Conservation (phyloP, 2,329 filamentous ascomycete species). For the Fusarium sp. region DNA sequence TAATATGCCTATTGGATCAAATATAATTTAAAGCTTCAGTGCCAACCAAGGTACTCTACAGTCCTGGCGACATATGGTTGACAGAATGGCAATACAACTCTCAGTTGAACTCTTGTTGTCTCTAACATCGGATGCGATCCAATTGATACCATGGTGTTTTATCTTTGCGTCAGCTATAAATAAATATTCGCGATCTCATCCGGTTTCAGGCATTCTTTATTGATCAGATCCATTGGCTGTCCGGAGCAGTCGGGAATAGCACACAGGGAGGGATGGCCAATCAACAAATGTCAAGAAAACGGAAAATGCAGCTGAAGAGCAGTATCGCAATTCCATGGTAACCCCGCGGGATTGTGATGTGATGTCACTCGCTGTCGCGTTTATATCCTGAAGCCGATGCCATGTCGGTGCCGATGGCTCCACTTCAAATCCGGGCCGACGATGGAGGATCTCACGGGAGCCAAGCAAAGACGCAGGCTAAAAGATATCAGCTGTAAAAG, state of each 20-base stretch:
- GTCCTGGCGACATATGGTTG: too few species aligned
- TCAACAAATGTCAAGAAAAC: neutral
- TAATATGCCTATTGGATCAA: neutral
- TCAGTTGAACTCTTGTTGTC: too few species aligned
- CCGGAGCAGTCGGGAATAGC: neutral
- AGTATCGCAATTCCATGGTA: neutral
- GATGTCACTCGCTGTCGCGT: slow-evolving; percentile 12
- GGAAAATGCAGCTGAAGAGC: neutral
- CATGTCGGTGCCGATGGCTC: slow-evolving; percentile 8
- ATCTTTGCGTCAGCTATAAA: neutral
- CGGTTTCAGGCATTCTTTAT: neutral
- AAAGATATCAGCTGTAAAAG: neutral
- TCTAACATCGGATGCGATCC: too few species aligned
- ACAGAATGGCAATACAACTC: neutral
- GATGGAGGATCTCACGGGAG: slow-evolving; percentile 7
- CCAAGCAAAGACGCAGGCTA: neutral
- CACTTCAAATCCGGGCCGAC: slow-evolving; percentile 5
- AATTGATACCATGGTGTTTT: neutral
- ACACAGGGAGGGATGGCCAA: neutral
- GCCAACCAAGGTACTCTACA: neutral
- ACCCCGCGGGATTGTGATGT: neutral
- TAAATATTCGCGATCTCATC: neutral
- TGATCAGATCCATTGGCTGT: neutral
- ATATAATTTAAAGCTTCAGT: too few species aligned
- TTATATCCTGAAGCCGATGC: neutral